Percentiles rank a stretch among this genome's conserved stretches.
Evolutionary conservation across 2,329 filamentous ascomycete genomes (phyloP).

Genomic region (Monosporascus sp.): DNA sequence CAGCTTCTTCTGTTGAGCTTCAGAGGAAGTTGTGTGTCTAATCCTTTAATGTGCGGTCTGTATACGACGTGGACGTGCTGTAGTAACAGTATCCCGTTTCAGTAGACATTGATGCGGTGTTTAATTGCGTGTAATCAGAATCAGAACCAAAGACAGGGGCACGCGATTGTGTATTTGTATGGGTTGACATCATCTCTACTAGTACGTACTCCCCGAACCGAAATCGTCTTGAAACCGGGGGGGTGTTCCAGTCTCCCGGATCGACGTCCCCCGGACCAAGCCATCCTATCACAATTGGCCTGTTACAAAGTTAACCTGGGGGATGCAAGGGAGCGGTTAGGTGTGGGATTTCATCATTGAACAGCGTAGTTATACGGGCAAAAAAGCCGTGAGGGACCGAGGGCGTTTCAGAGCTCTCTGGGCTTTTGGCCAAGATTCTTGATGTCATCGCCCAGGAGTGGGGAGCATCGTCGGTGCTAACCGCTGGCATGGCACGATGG

Average conservation of each 20-base stretch:
- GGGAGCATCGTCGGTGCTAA: not conserved
- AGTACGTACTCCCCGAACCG: not conserved
- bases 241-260: no score
- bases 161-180: not conserved
- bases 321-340: not conserved
- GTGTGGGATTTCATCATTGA: not conserved
- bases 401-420: not conserved
- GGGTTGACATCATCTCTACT: not conserved
- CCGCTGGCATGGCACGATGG: no score
- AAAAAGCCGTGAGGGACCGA: not conserved
- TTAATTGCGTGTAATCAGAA: not conserved
- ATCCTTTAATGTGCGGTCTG: not conserved
- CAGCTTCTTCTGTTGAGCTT: not conserved
- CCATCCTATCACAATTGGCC: not conserved
- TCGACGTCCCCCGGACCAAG: not conserved
- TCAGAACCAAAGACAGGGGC: not conserved
- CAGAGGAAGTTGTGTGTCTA: not conserved
- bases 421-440: not conserved
- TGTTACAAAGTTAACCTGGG: not conserved
- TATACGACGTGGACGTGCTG: not conserved
- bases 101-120: not conserved
- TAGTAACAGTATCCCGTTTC: not conserved
- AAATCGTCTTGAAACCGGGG: not conserved
- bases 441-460: not conserved
- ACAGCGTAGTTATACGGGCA: not conserved